Evolutionary conservation across 1,284 basidiomycete genomes (phyloP).

Genomic region (Puccinia triticina): DNA sequence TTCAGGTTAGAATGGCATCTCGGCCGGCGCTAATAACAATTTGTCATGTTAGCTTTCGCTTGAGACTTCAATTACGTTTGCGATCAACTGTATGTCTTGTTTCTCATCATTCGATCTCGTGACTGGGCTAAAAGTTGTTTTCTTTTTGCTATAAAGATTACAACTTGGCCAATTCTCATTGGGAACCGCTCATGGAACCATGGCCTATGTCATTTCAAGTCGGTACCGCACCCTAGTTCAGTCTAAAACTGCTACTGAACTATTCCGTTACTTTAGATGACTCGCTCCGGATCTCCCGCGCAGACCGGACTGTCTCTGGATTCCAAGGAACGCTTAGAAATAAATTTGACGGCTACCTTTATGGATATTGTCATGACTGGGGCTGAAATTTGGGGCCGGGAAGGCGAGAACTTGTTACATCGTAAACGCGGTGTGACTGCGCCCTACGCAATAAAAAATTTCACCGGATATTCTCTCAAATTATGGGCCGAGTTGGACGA

Average conservation of each 20-base stretch:
- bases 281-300: slow-evolving; percentile 52
- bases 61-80: slow-evolving; percentile 75
- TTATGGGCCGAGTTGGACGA: slow-evolving; percentile 63
- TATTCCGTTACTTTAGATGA: slow-evolving; percentile 13
- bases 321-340: slow-evolving; percentile 81
- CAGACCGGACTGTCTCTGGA: slow-evolving; percentile 52
- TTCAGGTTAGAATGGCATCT: slow-evolving; percentile 34
- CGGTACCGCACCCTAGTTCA: slow-evolving; percentile 61
- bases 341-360: slow-evolving; percentile 90
- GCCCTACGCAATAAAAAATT: slow-evolving; percentile 88
- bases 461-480: slow-evolving; percentile 79
- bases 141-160: slow-evolving; percentile 65
- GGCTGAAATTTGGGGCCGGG: slow-evolving; percentile 72
- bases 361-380: slow-evolving; percentile 81
- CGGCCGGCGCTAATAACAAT: neutral
- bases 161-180: slow-evolving; percentile 97
- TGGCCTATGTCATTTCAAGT: slow-evolving; percentile 82
- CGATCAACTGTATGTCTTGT: slow-evolving; percentile 70
- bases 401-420: slow-evolving; percentile 72
- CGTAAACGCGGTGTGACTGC: slow-evolving; percentile 82
- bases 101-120: slow-evolving; percentile 53
- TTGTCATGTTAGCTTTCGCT: slow-evolving; percentile 70
- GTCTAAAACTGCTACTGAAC: neutral
- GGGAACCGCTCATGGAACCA: slow-evolving; percentile 99
- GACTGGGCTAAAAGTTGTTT: neutral